Conservation (phyloP, 1,284 basidiomycete genomes). For the Calocybe gambosa region DNA sequence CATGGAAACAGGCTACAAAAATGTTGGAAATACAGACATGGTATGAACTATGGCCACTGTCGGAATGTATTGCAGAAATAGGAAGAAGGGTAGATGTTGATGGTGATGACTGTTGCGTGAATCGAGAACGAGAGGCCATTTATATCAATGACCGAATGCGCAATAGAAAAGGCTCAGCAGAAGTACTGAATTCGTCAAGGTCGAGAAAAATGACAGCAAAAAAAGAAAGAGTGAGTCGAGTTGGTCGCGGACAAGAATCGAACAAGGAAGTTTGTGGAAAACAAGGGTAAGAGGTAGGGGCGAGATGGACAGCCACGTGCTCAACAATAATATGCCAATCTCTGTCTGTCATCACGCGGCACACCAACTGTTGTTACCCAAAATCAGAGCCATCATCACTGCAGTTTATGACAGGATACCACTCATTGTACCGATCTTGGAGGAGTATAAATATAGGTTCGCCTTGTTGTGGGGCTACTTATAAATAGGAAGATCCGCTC, state of each 20-base stretch:
- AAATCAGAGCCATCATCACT: no score
- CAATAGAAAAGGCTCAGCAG: slow-evolving; percentile 6
- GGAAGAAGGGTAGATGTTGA: slow-evolving; percentile 17
- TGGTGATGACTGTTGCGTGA: slow-evolving; percentile 13
- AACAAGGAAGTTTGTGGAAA: no score
- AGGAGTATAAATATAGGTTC: no score
- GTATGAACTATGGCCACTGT: slow-evolving; percentile 5
- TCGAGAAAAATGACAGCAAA: neutral
- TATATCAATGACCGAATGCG: neutral
- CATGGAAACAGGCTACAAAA: neutral
- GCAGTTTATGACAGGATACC: no score
- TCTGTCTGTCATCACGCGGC: no score
- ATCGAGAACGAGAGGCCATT: slow-evolving; percentile 11
- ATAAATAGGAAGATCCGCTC: no score
- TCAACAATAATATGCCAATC: no score
- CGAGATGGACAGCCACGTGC: no score
- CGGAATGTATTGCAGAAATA: slow-evolving; percentile 1
- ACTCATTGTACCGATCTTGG: no score
- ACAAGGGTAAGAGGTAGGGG: no score
- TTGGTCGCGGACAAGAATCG: slow-evolving; percentile 6
- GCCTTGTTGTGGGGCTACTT: no score
- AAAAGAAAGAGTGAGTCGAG: slow-evolving; percentile 10
- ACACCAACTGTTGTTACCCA: no score
- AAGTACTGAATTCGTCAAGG: slow-evolving; percentile 1
- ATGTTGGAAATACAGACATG: slow-evolving; percentile 9